Evolutionary conservation across 2,329 filamentous ascomycete genomes (phyloP).

Genomic region (Byssochlamys sp.): DNA sequence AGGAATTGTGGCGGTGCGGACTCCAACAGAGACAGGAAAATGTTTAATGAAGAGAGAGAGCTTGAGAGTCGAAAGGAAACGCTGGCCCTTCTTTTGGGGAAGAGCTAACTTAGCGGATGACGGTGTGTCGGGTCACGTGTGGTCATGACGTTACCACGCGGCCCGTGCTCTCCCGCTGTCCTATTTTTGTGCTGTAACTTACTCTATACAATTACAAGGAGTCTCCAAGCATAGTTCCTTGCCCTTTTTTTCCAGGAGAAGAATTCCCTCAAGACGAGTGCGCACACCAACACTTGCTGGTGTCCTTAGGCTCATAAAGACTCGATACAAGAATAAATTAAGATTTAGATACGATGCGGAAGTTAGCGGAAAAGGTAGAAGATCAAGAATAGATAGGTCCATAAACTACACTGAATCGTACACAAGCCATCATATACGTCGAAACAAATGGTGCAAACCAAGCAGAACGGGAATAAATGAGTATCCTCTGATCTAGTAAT

Average conservation of each 20-base stretch:
- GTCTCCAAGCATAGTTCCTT: too few relatives aligned
- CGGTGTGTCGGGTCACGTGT: constrained; percentile 14
- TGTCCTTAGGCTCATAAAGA: too few relatives aligned
- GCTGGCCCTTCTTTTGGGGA: constrained; percentile 9
- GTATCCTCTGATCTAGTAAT: constrained; percentile 1
- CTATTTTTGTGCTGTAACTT: neutral
- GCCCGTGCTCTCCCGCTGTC: neutral
- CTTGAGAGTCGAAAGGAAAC: constrained; percentile 9
- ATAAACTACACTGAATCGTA: neutral
- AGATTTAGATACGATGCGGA: too few relatives aligned
- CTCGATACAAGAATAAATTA: too few relatives aligned
- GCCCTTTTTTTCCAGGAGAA: too few relatives aligned
- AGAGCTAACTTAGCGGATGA: constrained; percentile 5
- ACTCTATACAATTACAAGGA: too few relatives aligned
- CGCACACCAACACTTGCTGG: too few relatives aligned
- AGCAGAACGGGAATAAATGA: constrained; percentile 1
- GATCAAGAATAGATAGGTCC: neutral
- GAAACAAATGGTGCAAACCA: neutral
- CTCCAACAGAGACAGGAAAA: neutral
- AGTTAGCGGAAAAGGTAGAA: too few relatives aligned
- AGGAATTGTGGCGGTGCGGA: neutral
- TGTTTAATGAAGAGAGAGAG: constrained; percentile 1
- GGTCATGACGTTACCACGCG: constrained; percentile 9
- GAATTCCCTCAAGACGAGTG: too few relatives aligned
- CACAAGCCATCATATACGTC: neutral